A percentile compares a stretch with the other conserved stretches of the same genome.
Conservation (phyloP, 768 basidiomycete genomes). For the Leccinum fibrillosum region DNA sequence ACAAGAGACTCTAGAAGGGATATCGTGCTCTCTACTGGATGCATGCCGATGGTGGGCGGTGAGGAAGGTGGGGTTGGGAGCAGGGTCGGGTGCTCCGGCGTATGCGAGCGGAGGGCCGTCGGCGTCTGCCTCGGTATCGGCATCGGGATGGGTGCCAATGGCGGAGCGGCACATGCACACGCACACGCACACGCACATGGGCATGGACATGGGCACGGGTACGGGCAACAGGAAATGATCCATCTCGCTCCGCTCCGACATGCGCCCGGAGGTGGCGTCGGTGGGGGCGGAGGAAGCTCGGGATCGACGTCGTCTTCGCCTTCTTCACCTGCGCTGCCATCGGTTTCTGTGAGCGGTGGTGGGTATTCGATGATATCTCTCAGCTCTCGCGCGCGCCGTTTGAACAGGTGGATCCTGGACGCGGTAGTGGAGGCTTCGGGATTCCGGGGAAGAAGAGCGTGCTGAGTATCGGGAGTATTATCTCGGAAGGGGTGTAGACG, state of each 20-base stretch:
- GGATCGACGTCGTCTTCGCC: conserved; percentile 27
- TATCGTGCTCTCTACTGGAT: conserved; percentile 46
- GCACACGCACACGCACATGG: conserved; percentile 12
- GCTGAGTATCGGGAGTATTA: conserved; percentile 69
- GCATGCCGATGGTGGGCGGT: conserved; percentile 28
- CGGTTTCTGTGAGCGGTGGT: conserved; percentile 12
- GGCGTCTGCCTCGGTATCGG: background rate
- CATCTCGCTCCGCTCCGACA: background rate
- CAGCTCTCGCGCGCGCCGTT: conserved; percentile 32
- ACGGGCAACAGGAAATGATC: conserved; percentile 25
- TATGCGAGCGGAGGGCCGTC: conserved; percentile 13
- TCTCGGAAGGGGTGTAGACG: conserved; percentile 42
- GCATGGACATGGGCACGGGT: conserved; percentile 4
- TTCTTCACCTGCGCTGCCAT: conserved; percentile 26
- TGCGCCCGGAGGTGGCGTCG: conserved; percentile 4
- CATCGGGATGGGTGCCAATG: conserved; percentile 18
- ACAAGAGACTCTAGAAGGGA: conserved; percentile 62
- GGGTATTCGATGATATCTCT: conserved; percentile 26
- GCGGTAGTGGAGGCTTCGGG: conserved; percentile 7
- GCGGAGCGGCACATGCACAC: conserved; percentile 4
- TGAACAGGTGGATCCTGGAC: conserved; percentile 26
- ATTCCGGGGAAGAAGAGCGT: conserved; percentile 55
- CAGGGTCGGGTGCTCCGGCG: conserved; percentile 3
- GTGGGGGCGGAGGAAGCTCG: conserved; percentile 1
- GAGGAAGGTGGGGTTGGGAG: conserved; percentile 33